Evolutionary conservation across 768 basidiomycete genomes (phyloP), one percentile per base, ranked within the genome.

Genomic region (Kwoniella bestiolae): DNA sequence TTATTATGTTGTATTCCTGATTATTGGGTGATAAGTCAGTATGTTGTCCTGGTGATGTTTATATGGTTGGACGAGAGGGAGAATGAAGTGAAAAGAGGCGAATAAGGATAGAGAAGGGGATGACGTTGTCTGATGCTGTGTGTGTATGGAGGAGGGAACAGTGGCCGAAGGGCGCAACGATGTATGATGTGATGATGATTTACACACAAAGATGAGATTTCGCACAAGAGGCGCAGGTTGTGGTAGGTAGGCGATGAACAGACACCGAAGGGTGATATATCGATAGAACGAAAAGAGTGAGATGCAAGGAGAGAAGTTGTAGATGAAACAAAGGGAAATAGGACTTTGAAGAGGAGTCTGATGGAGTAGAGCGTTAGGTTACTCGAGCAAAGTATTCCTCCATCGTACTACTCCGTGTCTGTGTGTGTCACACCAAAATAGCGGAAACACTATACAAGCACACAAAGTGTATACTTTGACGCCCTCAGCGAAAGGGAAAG

Each of bases 101-200:
- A 52, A 12, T 3, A 18, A 3, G 29, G 3, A 38, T 23, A 4
- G 34, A 56, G n/a, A n/a, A n/a, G n/a, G n/a, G 55, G 34, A 56
- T 56, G 38, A 56, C 32, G 32, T 41, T 56, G n/a, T n/a, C n/a
- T n/a, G 55, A 44, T 41, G 12, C 12, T 41, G 38, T 52, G 50
- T 52, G 50, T n/a, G n/a, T n/a, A 21, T 14, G 16, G 12, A 28
- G 7, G 50, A 31, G 12, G 12, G 16, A 52, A 52, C 50, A 41
- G 18, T 41, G 5, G n/a, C 28, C 38, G 5, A 41, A 28, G 55
- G 21, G 55, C 26, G 25, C 21, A 56, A 18, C 12, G 38, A 3
- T 2, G 12, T 41, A 41, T 41, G 38, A 41, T 41, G n/a, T n/a
- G n/a, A n/a, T n/a, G n/a, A n/a, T n/a, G n/a, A n/a, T n/a, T n/a